A percentile compares a stretch with the other conserved stretches of the same genome.
Evolutionary conservation across 2,329 filamentous ascomycete genomes (phyloP).

Genomic region (Alternaria rosae): DNA sequence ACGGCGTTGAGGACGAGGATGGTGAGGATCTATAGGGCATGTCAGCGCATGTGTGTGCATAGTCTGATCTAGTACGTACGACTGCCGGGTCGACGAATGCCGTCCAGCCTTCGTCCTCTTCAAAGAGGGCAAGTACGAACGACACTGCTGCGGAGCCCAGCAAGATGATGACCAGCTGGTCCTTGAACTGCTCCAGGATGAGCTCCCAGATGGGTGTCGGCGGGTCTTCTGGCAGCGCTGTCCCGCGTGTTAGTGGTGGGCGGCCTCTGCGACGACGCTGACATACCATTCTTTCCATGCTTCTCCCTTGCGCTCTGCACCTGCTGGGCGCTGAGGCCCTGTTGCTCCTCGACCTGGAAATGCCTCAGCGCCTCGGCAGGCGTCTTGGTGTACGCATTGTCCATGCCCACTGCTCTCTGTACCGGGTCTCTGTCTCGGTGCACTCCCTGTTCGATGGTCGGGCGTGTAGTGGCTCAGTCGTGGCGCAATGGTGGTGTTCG

Average conservation of each 20-base stretch:
- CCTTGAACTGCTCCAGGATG: conserved; percentile 98
- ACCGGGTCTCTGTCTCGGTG: conserved; percentile 1
- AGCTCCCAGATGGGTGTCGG: conserved; percentile 96
- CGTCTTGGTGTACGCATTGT: conserved; percentile 61
- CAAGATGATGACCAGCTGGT: conserved; percentile 95
- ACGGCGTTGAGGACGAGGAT: conserved; percentile 97
- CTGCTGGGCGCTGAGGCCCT: conserved; percentile 60
- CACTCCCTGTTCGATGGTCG: background rate
- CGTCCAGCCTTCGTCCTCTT: conserved; percentile 92
- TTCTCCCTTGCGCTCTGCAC: conserved; percentile 56
- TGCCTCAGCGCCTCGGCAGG: conserved; percentile 60
- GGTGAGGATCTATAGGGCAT: conserved; percentile 79
- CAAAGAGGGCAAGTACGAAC: conserved; percentile 90
- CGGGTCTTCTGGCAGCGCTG: conserved; percentile 84
- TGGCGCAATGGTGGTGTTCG: conserved; percentile 6
- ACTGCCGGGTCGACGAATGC: conserved; percentile 96
- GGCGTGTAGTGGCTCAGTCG: background rate
- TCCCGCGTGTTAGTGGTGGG: conserved; percentile 15
- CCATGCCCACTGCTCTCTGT: conserved; percentile 52
- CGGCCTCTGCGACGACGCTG: background rate
- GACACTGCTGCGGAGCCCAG: conserved; percentile 92
- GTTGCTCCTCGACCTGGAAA: conserved; percentile 60
- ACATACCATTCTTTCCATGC: conserved; percentile 63
- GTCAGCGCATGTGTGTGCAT: conserved; percentile 19
- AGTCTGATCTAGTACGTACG: conserved; percentile 63